phyloP scores from a whole-genome alignment of 345 rosid genomes.

The Diplotaxis tenuifolia region DNA sequence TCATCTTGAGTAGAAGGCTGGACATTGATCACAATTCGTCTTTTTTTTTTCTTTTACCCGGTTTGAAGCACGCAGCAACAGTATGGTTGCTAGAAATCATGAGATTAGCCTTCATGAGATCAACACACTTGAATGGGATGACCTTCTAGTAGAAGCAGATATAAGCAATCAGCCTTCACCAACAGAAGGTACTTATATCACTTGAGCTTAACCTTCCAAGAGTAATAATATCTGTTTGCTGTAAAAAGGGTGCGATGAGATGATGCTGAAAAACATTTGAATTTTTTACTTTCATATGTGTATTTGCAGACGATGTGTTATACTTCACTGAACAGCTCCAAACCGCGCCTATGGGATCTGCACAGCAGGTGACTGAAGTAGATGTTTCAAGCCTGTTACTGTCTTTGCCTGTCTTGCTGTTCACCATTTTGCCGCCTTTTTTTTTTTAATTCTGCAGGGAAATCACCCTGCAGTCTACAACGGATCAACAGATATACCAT shows the following conservation, averaged over 20 bases:
- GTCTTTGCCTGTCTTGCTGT: slow-evolving; percentile 11
- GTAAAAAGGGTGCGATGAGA: background rate
- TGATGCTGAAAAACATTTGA: slow-evolving; percentile 7
- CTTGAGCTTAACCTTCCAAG: background rate
- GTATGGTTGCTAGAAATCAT: slow-evolving; percentile 49
- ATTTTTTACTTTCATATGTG: slow-evolving; percentile 10
- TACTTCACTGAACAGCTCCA: slow-evolving; percentile 49
- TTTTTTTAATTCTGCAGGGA: slow-evolving; percentile 30
- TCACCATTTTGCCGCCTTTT: slow-evolving; percentile 16
- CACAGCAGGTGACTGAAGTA: slow-evolving; percentile 50
- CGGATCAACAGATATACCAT: slow-evolving; percentile 19
- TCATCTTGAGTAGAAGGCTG: background rate
- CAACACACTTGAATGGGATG: slow-evolving; percentile 72
- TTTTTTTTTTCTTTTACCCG: slow-evolving; percentile 8
- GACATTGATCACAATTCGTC: slow-evolving; percentile 12
- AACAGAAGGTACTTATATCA: slow-evolving; percentile 48
- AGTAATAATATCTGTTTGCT: background rate
- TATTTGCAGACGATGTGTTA: slow-evolving; percentile 50
- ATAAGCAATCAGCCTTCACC: slow-evolving; percentile 36
- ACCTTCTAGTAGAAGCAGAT: slow-evolving; percentile 64
- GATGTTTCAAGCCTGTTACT: background rate
- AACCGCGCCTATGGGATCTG: slow-evolving; percentile 35
- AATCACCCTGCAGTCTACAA: slow-evolving; percentile 27
- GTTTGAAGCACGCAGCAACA: slow-evolving; percentile 52
- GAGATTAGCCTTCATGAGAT: slow-evolving; percentile 61